Evolutionary conservation across 208 protist genomes (phyloP).

Genomic region (Balamuthia mandrillaris): DNA sequence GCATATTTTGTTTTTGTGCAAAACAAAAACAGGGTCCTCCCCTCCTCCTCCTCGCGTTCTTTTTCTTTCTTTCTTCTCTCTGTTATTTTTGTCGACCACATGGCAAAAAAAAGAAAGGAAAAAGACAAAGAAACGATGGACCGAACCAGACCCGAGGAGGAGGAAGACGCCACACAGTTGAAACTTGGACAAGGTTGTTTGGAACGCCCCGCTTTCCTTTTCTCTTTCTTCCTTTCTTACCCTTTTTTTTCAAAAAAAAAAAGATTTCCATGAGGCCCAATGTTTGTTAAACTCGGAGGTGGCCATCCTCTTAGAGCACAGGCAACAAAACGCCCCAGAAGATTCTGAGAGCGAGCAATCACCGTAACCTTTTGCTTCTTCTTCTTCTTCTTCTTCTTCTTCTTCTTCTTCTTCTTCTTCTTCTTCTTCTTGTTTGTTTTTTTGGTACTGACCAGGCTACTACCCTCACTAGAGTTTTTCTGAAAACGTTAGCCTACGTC

Average conservation of each 20-base stretch:
- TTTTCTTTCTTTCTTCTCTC: too few relatives aligned
- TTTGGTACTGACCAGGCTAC: background rate
- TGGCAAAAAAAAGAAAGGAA: too few relatives aligned
- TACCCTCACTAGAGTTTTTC: conserved; percentile 41
- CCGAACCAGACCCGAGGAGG: conserved; percentile 17
- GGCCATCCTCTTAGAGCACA: conserved; percentile 48
- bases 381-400: background rate
- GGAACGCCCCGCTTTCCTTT: too few relatives aligned
- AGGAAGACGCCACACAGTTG: conserved; percentile 37
- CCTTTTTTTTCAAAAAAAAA: too few relatives aligned
- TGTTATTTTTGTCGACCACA: too few relatives aligned
- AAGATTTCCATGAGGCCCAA: conserved; percentile 50
- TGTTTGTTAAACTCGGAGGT: conserved; percentile 59
- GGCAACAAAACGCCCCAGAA: conserved; percentile 1
- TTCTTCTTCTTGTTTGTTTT: background rate
- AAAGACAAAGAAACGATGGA: too few relatives aligned
- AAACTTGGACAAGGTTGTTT: conserved; percentile 3
- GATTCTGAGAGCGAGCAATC: conserved; percentile 33
- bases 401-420: background rate
- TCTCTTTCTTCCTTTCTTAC: too few relatives aligned
- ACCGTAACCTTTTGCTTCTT: conserved; percentile 5
- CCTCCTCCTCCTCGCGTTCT: too few relatives aligned
- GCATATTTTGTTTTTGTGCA: too few relatives aligned
- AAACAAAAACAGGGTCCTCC: too few relatives aligned
- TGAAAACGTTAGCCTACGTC: conserved; percentile 56